phyloP scores from a whole-genome alignment of 805 yeast genomes.

The Zygoascus biomembranicola region DNA sequence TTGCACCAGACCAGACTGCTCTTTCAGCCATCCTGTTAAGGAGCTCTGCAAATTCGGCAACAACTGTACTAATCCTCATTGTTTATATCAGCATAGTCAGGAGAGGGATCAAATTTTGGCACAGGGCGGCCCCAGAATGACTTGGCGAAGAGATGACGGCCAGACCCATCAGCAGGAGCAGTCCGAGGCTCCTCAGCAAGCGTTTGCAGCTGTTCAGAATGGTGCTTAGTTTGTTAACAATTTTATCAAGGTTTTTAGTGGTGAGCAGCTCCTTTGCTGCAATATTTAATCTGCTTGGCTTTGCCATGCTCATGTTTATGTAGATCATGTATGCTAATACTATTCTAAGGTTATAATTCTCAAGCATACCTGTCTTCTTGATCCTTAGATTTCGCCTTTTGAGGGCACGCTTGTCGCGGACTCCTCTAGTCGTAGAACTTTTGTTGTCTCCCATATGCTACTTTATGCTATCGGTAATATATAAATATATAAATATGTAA shows the following conservation, averaged over 20 bases:
- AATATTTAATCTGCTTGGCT: background rate
- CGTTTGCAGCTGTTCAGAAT: background rate
- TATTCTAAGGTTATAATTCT: background rate
- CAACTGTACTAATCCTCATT: constrained; percentile 61
- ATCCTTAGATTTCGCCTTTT: no score
- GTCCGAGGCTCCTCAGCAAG: background rate
- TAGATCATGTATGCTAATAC: background rate
- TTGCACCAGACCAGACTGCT: constrained; percentile 75
- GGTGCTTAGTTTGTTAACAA: background rate
- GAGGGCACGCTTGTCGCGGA: no score
- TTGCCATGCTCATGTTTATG: background rate
- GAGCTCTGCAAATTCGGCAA: constrained; percentile 76
- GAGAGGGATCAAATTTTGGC: constrained; percentile 40
- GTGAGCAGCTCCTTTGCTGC: background rate
- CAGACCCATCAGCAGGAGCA: background rate
- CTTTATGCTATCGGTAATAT: no score
- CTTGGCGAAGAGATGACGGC: constrained; percentile 8
- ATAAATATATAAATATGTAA: no score
- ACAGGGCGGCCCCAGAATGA: constrained; percentile 11
- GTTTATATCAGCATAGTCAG: constrained; percentile 74
- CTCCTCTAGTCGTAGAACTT: no score
- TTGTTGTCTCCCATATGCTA: no score
- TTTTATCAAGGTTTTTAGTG: background rate
- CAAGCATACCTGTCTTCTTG: background rate
- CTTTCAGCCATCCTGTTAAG: constrained; percentile 70